phyloP scores from a whole-genome alignment of 148 eudicot genomes.

The Vaccinium vitisidaea region DNA sequence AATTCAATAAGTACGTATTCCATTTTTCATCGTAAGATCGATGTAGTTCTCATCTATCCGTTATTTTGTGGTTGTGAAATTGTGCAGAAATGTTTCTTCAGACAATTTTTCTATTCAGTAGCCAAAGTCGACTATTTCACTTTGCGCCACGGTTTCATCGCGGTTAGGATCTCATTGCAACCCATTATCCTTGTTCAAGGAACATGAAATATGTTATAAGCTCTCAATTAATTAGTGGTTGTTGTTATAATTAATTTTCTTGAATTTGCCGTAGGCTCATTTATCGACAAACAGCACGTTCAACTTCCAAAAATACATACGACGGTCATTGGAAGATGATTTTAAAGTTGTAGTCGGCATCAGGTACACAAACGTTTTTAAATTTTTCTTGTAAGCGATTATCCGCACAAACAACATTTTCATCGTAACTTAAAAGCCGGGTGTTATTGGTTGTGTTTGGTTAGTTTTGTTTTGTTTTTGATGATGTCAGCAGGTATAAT shows the following conservation, averaged over 20 bases:
- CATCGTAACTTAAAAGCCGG: too few relatives aligned
- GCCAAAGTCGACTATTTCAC: constrained; percentile 47
- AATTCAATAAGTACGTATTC: not conserved
- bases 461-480: too few relatives aligned
- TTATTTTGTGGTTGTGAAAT: not conserved
- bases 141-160: constrained; percentile 44
- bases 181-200: not conserved
- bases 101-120: constrained; percentile 45
- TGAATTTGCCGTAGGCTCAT: constrained; percentile 30
- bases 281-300: constrained; percentile 35
- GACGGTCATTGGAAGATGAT: constrained; percentile 47
- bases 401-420: too few relatives aligned
- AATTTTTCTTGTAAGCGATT: not conserved
- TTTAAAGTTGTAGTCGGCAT: constrained; percentile 42
- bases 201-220: not conserved
- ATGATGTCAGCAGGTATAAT: too few relatives aligned
- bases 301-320: constrained; percentile 46
- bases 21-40: not conserved
- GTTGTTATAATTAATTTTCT: not conserved
- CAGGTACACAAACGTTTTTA: constrained; percentile 13
- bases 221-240: not conserved
- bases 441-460: too few relatives aligned
- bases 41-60: not conserved
- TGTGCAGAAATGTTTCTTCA: constrained; percentile 41
- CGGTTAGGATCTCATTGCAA: constrained; percentile 26